phyloP scores from a whole-genome alignment of 1,284 basidiomycete species.

The Farysia itapuensis region DNA sequence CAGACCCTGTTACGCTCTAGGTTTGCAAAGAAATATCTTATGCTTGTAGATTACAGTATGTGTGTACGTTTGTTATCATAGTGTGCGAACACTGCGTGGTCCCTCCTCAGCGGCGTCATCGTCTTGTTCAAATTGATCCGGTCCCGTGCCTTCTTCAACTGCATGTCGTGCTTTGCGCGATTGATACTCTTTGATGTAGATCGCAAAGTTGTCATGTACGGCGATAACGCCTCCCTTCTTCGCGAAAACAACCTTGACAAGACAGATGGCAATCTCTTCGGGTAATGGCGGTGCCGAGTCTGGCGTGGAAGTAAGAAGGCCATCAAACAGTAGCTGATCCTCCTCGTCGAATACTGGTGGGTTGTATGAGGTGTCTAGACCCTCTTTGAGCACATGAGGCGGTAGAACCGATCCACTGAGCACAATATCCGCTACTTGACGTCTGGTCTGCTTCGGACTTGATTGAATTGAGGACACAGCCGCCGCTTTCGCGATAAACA shows the following conservation, averaged over 20 bases:
- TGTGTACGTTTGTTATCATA: no score
- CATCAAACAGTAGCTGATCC: not conserved
- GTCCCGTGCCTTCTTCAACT: no score
- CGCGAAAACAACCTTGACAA: constrained; percentile 23
- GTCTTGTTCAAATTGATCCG: constrained; percentile 6
- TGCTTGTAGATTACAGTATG: no score
- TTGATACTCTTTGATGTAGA: constrained; percentile 18
- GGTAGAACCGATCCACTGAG: constrained; percentile 3
- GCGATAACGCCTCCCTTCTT: constrained; percentile 25
- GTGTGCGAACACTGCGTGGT: constrained; percentile 25
- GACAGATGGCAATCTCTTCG: constrained; percentile 21
- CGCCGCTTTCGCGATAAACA: constrained; percentile 8
- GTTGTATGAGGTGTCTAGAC: not conserved
- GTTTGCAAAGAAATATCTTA: no score
- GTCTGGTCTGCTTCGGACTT: constrained; percentile 1
- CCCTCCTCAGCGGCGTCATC: constrained; percentile 10
- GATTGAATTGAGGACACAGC: constrained; percentile 18
- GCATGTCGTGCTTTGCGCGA: no score
- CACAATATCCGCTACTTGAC: constrained; percentile 7
- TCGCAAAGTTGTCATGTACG: constrained; percentile 8
- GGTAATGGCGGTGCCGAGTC: not conserved
- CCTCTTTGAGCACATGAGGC: not conserved
- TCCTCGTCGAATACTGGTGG: constrained; percentile 4
- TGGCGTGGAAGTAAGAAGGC: not conserved
- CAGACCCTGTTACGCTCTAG: no score